Evolutionary conservation across 2,329 filamentous ascomycete species (phyloP).

Genomic region (Helicocarpus griseus): DNA sequence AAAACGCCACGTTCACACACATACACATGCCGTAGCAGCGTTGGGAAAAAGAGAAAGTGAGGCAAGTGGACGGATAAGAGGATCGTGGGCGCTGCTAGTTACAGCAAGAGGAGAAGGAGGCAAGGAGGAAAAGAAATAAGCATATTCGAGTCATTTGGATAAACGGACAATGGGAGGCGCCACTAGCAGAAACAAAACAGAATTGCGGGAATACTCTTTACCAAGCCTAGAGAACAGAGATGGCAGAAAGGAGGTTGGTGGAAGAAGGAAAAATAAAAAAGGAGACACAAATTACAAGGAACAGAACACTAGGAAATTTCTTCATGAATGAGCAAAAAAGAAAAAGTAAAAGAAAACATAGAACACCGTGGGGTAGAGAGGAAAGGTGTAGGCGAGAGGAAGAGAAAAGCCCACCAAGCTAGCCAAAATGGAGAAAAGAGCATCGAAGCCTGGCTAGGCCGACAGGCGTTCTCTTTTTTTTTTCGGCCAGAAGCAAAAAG

Average conservation of each 20-base stretch:
- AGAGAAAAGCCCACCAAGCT: slow-evolving; percentile 9
- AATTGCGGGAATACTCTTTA: neutral
- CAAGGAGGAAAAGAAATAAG: neutral
- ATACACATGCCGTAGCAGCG: too few relatives aligned
- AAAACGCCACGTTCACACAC: too few relatives aligned
- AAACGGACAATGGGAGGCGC: neutral
- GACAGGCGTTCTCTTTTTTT: slow-evolving; percentile 1
- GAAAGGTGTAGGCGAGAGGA: slow-evolving; percentile 9
- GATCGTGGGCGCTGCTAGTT: too few relatives aligned
- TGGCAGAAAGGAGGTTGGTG: slow-evolving; percentile 14
- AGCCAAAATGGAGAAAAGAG: slow-evolving; percentile 9
- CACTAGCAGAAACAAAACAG: neutral
- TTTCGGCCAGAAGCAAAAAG: neutral
- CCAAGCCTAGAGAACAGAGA: slow-evolving; percentile 10
- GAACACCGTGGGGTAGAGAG: slow-evolving; percentile 13
- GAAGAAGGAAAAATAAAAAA: slow-evolving; percentile 12
- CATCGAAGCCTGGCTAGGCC: neutral
- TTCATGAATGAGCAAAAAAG: slow-evolving; percentile 10
- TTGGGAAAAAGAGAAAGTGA: neutral
- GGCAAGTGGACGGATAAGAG: too few relatives aligned
- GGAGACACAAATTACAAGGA: neutral
- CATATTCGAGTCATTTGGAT: neutral
- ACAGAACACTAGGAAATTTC: neutral
- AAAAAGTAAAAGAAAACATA: neutral
- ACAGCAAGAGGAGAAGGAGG: too few relatives aligned